Base-by-base conservation (phyloP, 345 rosid genomes). In the Bruguiera sexangula region DNA sequence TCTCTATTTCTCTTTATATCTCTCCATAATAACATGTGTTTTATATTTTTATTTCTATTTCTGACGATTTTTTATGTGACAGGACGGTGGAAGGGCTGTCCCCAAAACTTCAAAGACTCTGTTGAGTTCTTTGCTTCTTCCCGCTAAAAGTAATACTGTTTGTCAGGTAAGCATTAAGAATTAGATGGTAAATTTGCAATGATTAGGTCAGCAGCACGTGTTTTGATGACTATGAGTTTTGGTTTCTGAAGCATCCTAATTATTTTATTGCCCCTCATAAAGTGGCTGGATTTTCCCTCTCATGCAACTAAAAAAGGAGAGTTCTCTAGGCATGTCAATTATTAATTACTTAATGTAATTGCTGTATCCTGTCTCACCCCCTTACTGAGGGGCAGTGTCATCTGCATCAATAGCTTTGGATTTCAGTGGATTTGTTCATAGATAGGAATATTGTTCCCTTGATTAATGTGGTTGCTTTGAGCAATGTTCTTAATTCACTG, bases 81-180 rank as follows among this genome's bases (percentile, higher is more conserved):
- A 94, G 98, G 87, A 78, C 81, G 90, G 86, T 71, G 90, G 84
- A 73, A 87, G 85, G 70, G 82, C 88, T 54, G 79, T 85, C 24
- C 74, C 85, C 30, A 86, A 86, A 72, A 69, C 69, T 65, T 81
- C 88, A 32, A 68, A 75, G 69, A 71, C 84, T 60, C 68, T 83
- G 74, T 74, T 50, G 69, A 79, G 79, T 46, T 70, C 81, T 64
- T 79, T 89, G 34, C 78, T 79, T 69, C 73, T 88, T 58, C 96
- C 96, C 71, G 74, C 80, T 13, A 56, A 81, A 30, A 86, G 82
- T 69, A 82, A 76, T 79, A 72, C 84, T 61, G 74, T 86, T 75
- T 86, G 84, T 82, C 81, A 90, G 98, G 99, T 95, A 85, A 61
- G 32, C 64, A 39, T 64, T n/a, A 62, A n/a, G 64, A 46, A 26